A percentile compares a stretch with the other conserved stretches of the same genome.
Conservation (phyloP, 73 alveolate genomes). For the Diophrys appendiculata region DNA sequence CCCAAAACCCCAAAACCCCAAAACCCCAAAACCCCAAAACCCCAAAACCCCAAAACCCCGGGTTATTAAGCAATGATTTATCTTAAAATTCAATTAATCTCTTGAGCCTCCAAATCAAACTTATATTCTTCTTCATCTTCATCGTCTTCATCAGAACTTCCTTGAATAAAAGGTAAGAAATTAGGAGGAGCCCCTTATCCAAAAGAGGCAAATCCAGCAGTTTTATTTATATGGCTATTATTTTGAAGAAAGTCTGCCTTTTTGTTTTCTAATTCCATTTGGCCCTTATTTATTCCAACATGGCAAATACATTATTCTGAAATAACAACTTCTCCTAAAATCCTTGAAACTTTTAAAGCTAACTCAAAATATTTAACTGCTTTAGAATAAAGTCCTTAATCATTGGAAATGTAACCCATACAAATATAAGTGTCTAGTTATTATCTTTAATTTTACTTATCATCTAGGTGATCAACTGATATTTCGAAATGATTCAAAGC, state of each 20-base stretch:
- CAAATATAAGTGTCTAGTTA: conserved; percentile 49
- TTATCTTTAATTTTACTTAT: conserved; percentile 35
- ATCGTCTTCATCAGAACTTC: neutral
- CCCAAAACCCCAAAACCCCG: no score
- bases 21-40: no score
- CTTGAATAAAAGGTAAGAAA: neutral
- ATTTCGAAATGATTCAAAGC: neutral
- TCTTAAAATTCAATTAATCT: neutral
- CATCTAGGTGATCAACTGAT: conserved; percentile 21
- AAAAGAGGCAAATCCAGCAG: neutral
- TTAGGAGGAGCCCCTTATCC: neutral
- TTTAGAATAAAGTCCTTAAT: conserved; percentile 23
- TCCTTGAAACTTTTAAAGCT: conserved; percentile 41
- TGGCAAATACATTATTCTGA: conserved; percentile 63
- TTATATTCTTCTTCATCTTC: neutral
- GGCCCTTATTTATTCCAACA: conserved; percentile 65
- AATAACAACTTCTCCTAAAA: conserved; percentile 28
- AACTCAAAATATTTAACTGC: conserved; percentile 38
- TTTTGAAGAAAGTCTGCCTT: no score
- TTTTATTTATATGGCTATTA: no score
- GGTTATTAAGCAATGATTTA: no score
- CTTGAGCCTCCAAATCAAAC: neutral
- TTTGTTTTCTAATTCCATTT: conserved; percentile 14
- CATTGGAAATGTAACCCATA: conserved; percentile 48
- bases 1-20: no score